Conservation (phyloP, 805 yeast genomes). For the Saturnispora serradocipensis region DNA sequence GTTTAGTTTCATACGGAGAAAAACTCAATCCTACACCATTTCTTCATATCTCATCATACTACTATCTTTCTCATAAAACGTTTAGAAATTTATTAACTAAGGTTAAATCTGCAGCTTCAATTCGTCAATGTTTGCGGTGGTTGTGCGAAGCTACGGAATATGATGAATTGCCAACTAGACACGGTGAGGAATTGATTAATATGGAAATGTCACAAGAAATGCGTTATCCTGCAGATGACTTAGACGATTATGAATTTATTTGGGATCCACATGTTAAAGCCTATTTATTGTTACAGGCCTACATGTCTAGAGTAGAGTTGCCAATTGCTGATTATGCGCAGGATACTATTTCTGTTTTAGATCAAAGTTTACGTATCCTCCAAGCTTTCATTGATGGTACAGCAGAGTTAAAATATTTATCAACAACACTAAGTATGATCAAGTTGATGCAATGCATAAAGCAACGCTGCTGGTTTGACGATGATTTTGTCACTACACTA, state of each 20-base stretch:
- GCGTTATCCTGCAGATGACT: constrained; percentile 51
- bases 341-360: constrained; percentile 87
- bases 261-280: constrained; percentile 88
- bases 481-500: constrained; percentile 50
- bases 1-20: constrained; percentile 49
- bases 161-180: constrained; percentile 82
- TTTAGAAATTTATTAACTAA: constrained; percentile 57
- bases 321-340: constrained; percentile 95
- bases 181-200: constrained; percentile 83
- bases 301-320: constrained; percentile 58
- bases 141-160: constrained; percentile 63
- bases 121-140: constrained; percentile 55
- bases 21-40: constrained; percentile 63
- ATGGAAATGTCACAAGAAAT: constrained; percentile 71
- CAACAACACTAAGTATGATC: constrained; percentile 53
- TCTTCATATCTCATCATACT: constrained; percentile 78
- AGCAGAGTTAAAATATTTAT: constrained; percentile 68
- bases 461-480: constrained; percentile 82
- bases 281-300: constrained; percentile 63
- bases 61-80: constrained; percentile 87
- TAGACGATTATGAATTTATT: constrained; percentile 49
- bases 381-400: constrained; percentile 91
- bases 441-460: constrained; percentile 77
- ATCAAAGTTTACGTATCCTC: constrained; percentile 85
- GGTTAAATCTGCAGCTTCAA: constrained; percentile 35